Base-by-base conservation (phyloP, 1,284 basidiomycete genomes). In the Somion occarium region DNA sequence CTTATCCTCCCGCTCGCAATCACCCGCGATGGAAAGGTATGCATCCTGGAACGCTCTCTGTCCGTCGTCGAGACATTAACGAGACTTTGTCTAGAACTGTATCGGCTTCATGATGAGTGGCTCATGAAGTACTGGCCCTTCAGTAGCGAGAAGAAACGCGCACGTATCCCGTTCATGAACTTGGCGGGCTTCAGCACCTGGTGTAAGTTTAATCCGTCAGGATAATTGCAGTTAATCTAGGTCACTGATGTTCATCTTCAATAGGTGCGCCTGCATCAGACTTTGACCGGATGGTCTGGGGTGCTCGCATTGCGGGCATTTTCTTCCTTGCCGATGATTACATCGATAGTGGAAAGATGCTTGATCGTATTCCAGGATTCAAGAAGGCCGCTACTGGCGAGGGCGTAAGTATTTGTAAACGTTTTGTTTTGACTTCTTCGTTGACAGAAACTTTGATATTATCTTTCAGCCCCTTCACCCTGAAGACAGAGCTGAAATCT, bases 221-320 rank as follows among this genome's bases (percentile, higher is more conserved):
- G 12, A 19, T n/a, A 18, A 18, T 30, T 30, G 38, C 39, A 18
- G 23, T 19, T 42, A 3, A 19, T 23, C 37, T 18, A 50, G 34
- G 41, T 38, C 43, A 30, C 45, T 38, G 26, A 41, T 19, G 18
- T 9, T 41, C 9, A 5, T 9, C 39, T 18, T 37, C 5, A 5
- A n/a, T 37, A 50, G 49, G 49, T 46, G 49, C 49, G 5, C 49
- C 49, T 18, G 49, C 49, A n/a, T 38, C 49, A 7, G 49, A 50
- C 44, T 50, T 50, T 46, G 43, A 50, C 39, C 49, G 49, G 19
- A 50, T 50, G 49, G 49, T 50, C 34, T 50, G 49, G 49, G 49
- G 49, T 24, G 49, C 42, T 38, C 49, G 49, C 20, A 50, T 50
- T 44, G 49, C 49, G 19, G 49, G 49, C n/a, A 44, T 50, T 5